Evolutionary conservation across 129 eudicot species (phyloP), one percentile per base, ranked within the genome.

Genomic region (Oenanthe sinensis): DNA sequence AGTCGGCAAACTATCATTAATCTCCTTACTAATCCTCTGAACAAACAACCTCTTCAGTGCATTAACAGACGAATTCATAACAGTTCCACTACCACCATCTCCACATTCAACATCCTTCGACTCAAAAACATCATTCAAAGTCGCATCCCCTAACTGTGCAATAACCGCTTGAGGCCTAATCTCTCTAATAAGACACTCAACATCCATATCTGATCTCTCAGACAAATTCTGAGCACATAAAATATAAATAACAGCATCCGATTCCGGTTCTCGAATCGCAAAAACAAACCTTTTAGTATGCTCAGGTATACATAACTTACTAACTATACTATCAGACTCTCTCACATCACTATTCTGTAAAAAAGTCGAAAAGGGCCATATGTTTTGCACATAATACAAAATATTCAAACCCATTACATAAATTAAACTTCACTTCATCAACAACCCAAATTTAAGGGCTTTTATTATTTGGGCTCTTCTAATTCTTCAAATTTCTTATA

Each of bases 181-280:
- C 80, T 85, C 86, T 55, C 93, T 87, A 30, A 92, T 83, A 52
- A 96, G 73, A 84, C 83, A 82, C 80, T 92, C 95, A 26, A 84
- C 89, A 85, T 96, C 97, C 37, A 78, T 19, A 58, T 87, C 88
- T 0, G 97, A 96, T 77, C 95, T 86, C 85, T 92, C 97, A 5
- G 99, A 96, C 22, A 96, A 84, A 81, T 96, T 90, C 85, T 92
- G 99, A 50, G 82, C 95, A 78, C 91, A 86, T 11, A 96, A 82
- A 30, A 96, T 69, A 71, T 96, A 96, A 16, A 96, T 79, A n/a
- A 89, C 90, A 36, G 90, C 82, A 81, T 76, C 54, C 4, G 91
- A 83, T 72, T 90, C 96, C 0, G 94, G 91, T 49, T 88, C 95
- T 5, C 79, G 79, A 77, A 96, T 74, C 5, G 99, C 97, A 73